These are phyloP conservation scores for Cyberlindnera saturnus DNA, from an alignment of 805 yeast genomes.

Conservation along the genomic window DNA sequence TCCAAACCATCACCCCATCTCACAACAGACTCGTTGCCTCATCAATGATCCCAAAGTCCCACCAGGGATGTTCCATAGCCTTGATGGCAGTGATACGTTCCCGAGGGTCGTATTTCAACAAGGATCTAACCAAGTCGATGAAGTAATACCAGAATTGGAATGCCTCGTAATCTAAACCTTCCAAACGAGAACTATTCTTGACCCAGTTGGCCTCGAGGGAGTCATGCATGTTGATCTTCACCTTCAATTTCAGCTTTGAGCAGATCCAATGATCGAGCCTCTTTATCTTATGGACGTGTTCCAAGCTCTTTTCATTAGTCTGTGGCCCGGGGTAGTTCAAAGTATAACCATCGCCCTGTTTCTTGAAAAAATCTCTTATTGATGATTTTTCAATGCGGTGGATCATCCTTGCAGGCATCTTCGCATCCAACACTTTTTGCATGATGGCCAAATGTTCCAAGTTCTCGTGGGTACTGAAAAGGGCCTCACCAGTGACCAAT, in stretches of 20 bases:
- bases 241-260: constrained; percentile 25
- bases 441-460: constrained; percentile 93
- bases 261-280: constrained; percentile 40
- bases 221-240: constrained; percentile 19
- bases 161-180: constrained; percentile 45
- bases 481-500: constrained; percentile 86
- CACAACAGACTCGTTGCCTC: constrained; percentile 32
- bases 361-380: constrained; percentile 9
- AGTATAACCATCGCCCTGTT: constrained; percentile 8
- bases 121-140: constrained; percentile 56
- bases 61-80: constrained; percentile 81
- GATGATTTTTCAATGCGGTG: constrained; percentile 19
- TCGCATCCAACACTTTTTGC: constrained; percentile 65
- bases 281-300: constrained; percentile 34
- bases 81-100: constrained; percentile 69
- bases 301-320: constrained; percentile 32
- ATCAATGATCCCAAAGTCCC: constrained; percentile 54
- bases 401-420: constrained; percentile 34
- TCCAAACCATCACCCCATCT: background rate
- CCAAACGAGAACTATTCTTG: constrained; percentile 23
- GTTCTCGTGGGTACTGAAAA: constrained; percentile 93
- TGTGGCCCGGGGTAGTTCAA: constrained; percentile 33
- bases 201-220: constrained; percentile 19
- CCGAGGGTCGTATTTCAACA: constrained; percentile 67
- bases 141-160: constrained; percentile 83